Evolutionary conservation across 2,329 filamentous ascomycete genomes (phyloP), one percentile per base, ranked within the genome.

Genomic region (Pestalotiopsis sp.): DNA sequence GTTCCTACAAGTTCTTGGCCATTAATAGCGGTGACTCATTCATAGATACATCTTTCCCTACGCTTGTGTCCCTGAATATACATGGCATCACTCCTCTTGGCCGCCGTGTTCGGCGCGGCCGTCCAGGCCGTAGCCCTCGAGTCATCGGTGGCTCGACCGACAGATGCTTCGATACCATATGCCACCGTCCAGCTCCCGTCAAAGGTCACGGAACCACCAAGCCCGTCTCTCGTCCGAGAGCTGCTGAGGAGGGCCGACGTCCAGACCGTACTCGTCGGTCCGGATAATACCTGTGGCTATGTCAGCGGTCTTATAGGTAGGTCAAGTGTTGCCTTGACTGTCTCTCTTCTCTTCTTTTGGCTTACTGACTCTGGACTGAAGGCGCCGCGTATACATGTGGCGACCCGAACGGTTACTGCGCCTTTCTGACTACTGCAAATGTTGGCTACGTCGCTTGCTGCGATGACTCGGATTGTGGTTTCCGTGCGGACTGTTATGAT

Each of bases 251-350:
- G 76, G 68, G 75, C 76, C 62, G 71, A 70, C n/a, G 75, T 70
- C n/a, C 69, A 76, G 20, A 82, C 79, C 0, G 78, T 83, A 36
- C 77, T 85, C n/a, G 73, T 84, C 66, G 85, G 80, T 12, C 82
- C 83, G 1, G 84, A 86, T 72, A 84, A 85, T 69, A 86, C 83
- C 0, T 87, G 86, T 69, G 86, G 85, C 70, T 87, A 80, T 73
- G 75, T 87, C 52, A 79, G 78, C 38, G 85, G 81, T 39, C 77
- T 76, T 36, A 67, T 78, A 13, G 78, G 81, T 83, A 73, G 68
- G 75, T 7, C 6, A 12, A 11, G 12, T 61, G 4, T 9, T 59
- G 25, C n/a, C 41, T 45, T 7, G 20, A 27, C 52, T 59, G 13
- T 17, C 13, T 52, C 20, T 4, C 13, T 14, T 1, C 20, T 12